Percentiles rank a stretch among this genome's conserved stretches.
Evolutionary conservation across 192 early-diverging fungal species (phyloP).

Genomic region (Glomus cerebriforme): DNA sequence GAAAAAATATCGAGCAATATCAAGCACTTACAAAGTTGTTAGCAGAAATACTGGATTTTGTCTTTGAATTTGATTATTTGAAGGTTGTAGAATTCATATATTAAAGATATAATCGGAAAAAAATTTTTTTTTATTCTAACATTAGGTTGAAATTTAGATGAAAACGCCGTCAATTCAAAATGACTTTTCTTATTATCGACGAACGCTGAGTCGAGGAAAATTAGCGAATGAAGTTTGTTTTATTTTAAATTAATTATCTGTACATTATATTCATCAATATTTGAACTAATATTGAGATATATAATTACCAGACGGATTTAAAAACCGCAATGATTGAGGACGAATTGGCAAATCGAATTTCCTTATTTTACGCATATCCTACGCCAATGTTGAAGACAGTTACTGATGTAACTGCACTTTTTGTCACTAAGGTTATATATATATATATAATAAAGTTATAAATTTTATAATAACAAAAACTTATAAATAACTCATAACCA

Average conservation of each 20-base stretch:
- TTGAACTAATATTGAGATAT: neutral
- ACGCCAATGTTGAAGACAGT: conserved; percentile 90
- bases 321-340: conserved; percentile 70
- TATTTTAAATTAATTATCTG: neutral
- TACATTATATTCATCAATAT: neutral
- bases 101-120: neutral
- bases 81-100: conserved; percentile 59
- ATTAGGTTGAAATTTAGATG: conserved; percentile 55
- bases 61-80: conserved; percentile 88
- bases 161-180: conserved; percentile 87
- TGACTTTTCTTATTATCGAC: conserved; percentile 96
- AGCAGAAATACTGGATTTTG: conserved; percentile 85
- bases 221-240: conserved; percentile 55
- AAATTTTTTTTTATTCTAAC: conserved; percentile 44
- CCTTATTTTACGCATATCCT: conserved; percentile 95
- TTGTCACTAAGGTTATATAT: conserved; percentile 59
- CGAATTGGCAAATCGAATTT: conserved; percentile 91
- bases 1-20: conserved; percentile 67
- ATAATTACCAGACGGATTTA: conserved; percentile 45
- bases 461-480: too few relatives aligned
- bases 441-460: too few relatives aligned
- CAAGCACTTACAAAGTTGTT: conserved; percentile 81
- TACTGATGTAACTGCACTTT: conserved; percentile 76
- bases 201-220: conserved; percentile 81
- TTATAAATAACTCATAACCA: neutral